Conservation (phyloP, 495 filamentous ascomycete species). For the Trichoderma parareesei region DNA sequence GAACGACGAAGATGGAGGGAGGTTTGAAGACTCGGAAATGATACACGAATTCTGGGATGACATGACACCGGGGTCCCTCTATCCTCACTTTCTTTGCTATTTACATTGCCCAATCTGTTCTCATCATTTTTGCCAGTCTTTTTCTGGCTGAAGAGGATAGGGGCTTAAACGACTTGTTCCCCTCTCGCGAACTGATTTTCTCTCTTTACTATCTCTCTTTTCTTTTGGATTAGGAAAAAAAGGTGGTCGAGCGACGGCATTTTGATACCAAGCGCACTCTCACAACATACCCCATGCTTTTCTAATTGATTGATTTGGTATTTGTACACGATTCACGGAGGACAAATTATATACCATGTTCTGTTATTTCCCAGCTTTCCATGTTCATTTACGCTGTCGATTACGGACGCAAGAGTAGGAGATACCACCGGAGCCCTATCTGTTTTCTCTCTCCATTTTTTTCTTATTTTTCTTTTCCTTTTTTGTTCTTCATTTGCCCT, state of each 20-base stretch:
- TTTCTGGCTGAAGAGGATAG: background rate
- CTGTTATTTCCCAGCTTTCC: background rate
- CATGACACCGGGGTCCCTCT: background rate
- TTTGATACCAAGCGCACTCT: slow-evolving; percentile 1
- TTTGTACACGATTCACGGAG: background rate
- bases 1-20: too few relatives aligned
- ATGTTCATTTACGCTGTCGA: background rate
- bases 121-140: background rate
- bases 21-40: background rate
- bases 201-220: background rate
- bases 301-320: background rate
- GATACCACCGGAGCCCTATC: slow-evolving; percentile 2
- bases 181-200: background rate
- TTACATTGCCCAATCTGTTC: background rate
- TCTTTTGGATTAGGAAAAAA: background rate
- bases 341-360: background rate
- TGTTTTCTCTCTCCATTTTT: background rate
- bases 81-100: background rate
- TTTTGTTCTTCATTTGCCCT: background rate
- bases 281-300: background rate
- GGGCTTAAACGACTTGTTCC: background rate
- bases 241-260: background rate
- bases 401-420: slow-evolving; percentile 7
- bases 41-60: slow-evolving; percentile 4
- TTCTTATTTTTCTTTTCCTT: background rate